A percentile compares a stretch with the other conserved stretches of the same genome.
Evolutionary conservation across 2,329 filamentous ascomycete species (phyloP).

Genomic region (Aulographum hederae): DNA sequence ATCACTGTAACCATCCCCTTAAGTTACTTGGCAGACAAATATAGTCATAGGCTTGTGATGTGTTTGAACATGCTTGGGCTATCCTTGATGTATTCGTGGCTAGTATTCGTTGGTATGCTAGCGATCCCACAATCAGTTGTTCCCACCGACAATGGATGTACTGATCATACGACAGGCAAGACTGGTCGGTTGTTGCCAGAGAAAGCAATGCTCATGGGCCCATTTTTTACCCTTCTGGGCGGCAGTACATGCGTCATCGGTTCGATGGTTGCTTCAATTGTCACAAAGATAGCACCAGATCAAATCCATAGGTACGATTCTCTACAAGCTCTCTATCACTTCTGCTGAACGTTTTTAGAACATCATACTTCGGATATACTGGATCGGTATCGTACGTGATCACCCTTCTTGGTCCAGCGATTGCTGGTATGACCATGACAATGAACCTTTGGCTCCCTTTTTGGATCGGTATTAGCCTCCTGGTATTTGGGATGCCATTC

Average conservation of each 20-base stretch:
- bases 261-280: slow-evolving; percentile 16
- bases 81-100: slow-evolving; percentile 9
- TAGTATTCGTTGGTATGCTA: slow-evolving; percentile 12
- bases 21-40: slow-evolving; percentile 1
- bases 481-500: slow-evolving; percentile 12
- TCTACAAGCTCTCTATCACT: too few species aligned
- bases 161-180: too few species aligned
- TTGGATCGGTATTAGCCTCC: slow-evolving; percentile 13
- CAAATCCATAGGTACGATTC: slow-evolving; percentile 1
- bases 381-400: slow-evolving; percentile 14
- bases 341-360: too few species aligned
- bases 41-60: slow-evolving; percentile 1
- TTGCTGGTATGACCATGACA: slow-evolving; percentile 17
- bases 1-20: slow-evolving; percentile 3
- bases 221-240: slow-evolving; percentile 14
- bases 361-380: slow-evolving; percentile 7
- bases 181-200: slow-evolving; percentile 12
- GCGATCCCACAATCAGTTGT: too few species aligned
- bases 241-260: slow-evolving; percentile 19
- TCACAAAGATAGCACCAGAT: slow-evolving; percentile 11
- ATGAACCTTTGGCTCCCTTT: slow-evolving; percentile 18
- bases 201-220: slow-evolving; percentile 13
- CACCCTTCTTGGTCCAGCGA: slow-evolving; percentile 14
- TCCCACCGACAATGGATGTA: too few species aligned
- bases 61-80: slow-evolving; percentile 3